Evolutionary conservation across 1,284 basidiomycete species (phyloP), one percentile per base, ranked within the genome.

Genomic region (Cutaneotrichosporon arboriforme): DNA sequence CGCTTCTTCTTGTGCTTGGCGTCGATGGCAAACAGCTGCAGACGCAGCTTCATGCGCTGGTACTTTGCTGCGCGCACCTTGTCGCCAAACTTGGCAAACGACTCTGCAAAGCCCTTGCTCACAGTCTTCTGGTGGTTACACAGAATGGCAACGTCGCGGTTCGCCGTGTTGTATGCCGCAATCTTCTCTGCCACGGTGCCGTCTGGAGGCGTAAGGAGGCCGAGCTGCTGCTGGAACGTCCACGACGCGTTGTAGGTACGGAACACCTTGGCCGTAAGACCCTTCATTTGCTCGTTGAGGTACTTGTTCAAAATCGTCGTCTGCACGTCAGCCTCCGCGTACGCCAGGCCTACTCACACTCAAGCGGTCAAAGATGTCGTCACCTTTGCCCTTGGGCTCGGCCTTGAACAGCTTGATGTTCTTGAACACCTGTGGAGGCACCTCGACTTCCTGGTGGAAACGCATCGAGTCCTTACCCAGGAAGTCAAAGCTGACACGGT

Each of bases 211-310:
- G 83, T 85, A 10, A 46, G 33, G 58, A 83, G 83, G 64, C 90
- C 87, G 53, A 97, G 78, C 62, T 94, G 84, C 46, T 87, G 78
- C 70, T 96, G 90, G 80, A 97, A 94, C 2, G 92, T 94, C 74
- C 84, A 84, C 23, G 92, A 97, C 15, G 92, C 92, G 69, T 97
- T 97, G 78, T 89, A 97, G 52, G 92, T 97, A 90, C 92, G 92
- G 81, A 97, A 97, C 20, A 97, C 92, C 74, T 97, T 97, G 51
- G 92, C 92, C 1, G 92, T 93, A 21, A 97, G 81, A 15, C 93
- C 93, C 62, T 91, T 88, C 92, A 97, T 97, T 73, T 94, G 90
- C 38, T 81, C 83, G 41, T 82, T 83, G 53, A 97, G 80, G 74
- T 96, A 89, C 69, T 91, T 92, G 78, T 97, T 97, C 58, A 97